A percentile compares a stretch with the other conserved stretches of the same genome.
These are phyloP conservation scores for Verticillium isaacii DNA, from an alignment of 2,329 filamentous ascomycete genomes.

Conservation along the genomic window DNA sequence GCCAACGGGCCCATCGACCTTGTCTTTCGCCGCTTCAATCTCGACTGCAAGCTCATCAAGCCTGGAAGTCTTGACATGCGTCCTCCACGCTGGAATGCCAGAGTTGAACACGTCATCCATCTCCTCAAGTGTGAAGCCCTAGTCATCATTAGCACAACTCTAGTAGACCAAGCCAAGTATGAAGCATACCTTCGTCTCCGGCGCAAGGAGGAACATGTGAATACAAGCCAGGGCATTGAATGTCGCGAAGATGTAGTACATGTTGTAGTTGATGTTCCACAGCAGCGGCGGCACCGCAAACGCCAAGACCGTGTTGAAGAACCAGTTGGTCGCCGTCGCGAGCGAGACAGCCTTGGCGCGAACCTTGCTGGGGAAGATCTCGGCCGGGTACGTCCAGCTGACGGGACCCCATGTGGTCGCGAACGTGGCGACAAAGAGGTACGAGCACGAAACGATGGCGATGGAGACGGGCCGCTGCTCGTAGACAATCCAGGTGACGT, in stretches of 20 bases:
- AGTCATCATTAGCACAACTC: background rate
- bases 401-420: constrained; percentile 43
- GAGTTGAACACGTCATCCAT: constrained; percentile 69
- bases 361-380: constrained; percentile 37
- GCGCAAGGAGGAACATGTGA: constrained; percentile 60
- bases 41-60: constrained; percentile 42
- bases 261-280: constrained; percentile 54
- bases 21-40: constrained; percentile 41
- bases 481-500: constrained; percentile 54
- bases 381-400: constrained; percentile 44
- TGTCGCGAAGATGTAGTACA: constrained; percentile 71
- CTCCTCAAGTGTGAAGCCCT: constrained; percentile 69
- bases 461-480: constrained; percentile 49
- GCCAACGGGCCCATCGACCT: constrained; percentile 20
- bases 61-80: constrained; percentile 32
- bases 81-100: constrained; percentile 55
- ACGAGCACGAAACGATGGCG: constrained; percentile 63
- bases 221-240: constrained; percentile 66
- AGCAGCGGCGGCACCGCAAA: constrained; percentile 46
- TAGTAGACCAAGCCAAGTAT: background rate
- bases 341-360: constrained; percentile 40
- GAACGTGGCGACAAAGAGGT: constrained; percentile 53
- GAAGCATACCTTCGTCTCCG: constrained; percentile 50
- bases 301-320: constrained; percentile 49
- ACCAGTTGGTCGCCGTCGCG: constrained; percentile 33